Percentiles rank a stretch among this genome's conserved stretches.
Evolutionary conservation across 2,329 filamentous ascomycete genomes (phyloP).

Genomic region (Beauveria brongniartii): DNA sequence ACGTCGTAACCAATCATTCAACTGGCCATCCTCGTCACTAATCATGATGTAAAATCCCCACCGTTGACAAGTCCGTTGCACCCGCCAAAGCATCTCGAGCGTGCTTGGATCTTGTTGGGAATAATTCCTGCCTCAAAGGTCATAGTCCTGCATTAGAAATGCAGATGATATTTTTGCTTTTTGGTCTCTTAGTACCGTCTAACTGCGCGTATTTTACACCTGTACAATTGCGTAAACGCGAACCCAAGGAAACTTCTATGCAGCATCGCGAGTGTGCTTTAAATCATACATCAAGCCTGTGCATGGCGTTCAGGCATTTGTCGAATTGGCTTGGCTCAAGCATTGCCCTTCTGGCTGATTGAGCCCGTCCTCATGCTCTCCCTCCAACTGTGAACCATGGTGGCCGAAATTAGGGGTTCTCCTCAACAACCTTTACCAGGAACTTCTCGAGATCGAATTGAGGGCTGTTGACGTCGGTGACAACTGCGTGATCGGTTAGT

Average conservation of each 20-base stretch:
- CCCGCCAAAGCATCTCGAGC: background rate
- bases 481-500: slow-evolving; percentile 22
- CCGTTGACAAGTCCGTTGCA: background rate
- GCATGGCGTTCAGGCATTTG: slow-evolving; percentile 14
- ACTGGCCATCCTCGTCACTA: background rate
- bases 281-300: slow-evolving; percentile 30
- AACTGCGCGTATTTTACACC: slow-evolving; percentile 47
- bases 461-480: slow-evolving; percentile 65
- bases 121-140: background rate
- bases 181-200: slow-evolving; percentile 28
- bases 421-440: slow-evolving; percentile 54
- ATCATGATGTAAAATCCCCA: background rate
- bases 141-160: background rate
- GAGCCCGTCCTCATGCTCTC: slow-evolving; percentile 18
- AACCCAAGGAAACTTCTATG: slow-evolving; percentile 43
- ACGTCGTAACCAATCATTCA: background rate
- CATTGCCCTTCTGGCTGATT: slow-evolving; percentile 8
- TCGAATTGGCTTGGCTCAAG: slow-evolving; percentile 6
- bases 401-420: slow-evolving; percentile 37
- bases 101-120: too few species aligned
- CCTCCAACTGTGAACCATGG: background rate
- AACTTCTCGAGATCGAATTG: slow-evolving; percentile 91
- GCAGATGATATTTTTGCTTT: slow-evolving; percentile 12
- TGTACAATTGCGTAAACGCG: slow-evolving; percentile 39
- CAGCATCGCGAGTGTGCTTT: slow-evolving; percentile 34